Percentiles rank a stretch among this genome's conserved stretches.
Conservation (phyloP, 352 stramenopile genomes). For the Sclerospora graminicola region DNA sequence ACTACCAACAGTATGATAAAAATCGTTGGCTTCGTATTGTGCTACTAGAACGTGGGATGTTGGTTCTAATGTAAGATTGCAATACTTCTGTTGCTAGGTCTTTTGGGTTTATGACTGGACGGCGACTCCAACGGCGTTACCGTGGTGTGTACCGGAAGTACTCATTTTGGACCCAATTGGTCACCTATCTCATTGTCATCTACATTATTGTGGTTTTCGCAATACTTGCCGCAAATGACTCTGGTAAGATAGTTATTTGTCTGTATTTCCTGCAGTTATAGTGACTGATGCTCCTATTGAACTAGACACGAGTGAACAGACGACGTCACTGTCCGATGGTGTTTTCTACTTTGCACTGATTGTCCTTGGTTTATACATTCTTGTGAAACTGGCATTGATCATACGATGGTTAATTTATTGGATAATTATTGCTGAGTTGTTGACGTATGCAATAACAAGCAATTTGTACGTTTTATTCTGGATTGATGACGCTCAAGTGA, state of each 20-base stretch:
- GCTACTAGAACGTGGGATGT: neutral
- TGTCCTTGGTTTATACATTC: constrained; percentile 43
- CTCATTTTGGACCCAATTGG: constrained; percentile 34
- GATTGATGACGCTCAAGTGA: constrained; percentile 21
- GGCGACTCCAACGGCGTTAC: constrained; percentile 41
- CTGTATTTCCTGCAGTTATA: too few species aligned
- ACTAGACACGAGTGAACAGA: constrained; percentile 3
- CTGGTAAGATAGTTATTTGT: neutral
- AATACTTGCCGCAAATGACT: constrained; percentile 20
- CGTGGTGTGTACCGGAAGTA: constrained; percentile 51
- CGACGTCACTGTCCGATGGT: constrained; percentile 21
- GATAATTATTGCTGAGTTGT: constrained; percentile 53
- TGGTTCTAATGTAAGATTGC: constrained; percentile 2
- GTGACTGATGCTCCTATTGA: neutral
- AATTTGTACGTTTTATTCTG: constrained; percentile 44
- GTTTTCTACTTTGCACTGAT: constrained; percentile 44
- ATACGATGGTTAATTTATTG: constrained; percentile 83
- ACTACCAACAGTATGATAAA: constrained; percentile 23
- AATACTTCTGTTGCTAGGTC: constrained; percentile 16
- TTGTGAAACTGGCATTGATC: constrained; percentile 60
- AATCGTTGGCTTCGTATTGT: neutral
- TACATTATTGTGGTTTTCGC: constrained; percentile 44
- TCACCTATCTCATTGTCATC: constrained; percentile 44
- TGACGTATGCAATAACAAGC: constrained; percentile 38
- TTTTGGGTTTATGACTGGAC: constrained; percentile 47